These are phyloP conservation scores for Sporothrix luriei DNA, from an alignment of 2,329 filamentous ascomycete genomes.

Conservation along the genomic window DNA sequence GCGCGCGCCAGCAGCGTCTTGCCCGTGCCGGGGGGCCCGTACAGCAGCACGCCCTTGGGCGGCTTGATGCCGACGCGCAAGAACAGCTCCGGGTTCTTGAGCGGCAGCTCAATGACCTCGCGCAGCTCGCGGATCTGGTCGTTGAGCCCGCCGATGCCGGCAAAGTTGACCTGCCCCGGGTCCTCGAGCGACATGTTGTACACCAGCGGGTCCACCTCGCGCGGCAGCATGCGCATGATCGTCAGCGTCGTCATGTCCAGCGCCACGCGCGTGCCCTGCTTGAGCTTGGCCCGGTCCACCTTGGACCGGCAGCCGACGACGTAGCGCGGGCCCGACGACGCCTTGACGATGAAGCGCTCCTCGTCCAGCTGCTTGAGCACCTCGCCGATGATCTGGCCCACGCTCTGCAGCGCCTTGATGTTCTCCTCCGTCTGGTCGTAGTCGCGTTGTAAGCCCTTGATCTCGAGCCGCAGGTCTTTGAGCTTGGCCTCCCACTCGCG, in stretches of 20 bases:
- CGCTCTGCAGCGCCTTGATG: conserved; percentile 98
- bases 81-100: conserved; percentile 99
- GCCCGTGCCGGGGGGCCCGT: conserved; percentile 93
- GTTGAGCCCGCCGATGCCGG: conserved; percentile 94
- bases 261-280: conserved; percentile 96
- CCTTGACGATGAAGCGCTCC: conserved; percentile 98
- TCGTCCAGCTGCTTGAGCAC: conserved; percentile 98
- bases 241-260: conserved; percentile 99
- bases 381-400: conserved; percentile 98
- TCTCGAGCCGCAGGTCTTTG: conserved; percentile 89
- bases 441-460: conserved; percentile 92
- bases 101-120: conserved; percentile 94
- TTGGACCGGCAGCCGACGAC: conserved; percentile 98
- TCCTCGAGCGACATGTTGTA: conserved; percentile 99
- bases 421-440: conserved; percentile 98
- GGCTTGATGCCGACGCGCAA: conserved; percentile 97
- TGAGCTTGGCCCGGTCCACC: conserved; percentile 94
- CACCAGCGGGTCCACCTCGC: conserved; percentile 96
- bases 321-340: conserved; percentile 94
- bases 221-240: conserved; percentile 99
- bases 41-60: conserved; percentile 93
- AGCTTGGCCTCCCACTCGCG: conserved; percentile 99
- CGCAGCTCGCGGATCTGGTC: conserved; percentile 97
- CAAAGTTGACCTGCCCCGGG: conserved; percentile 96
- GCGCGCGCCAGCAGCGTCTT: conserved; percentile 94